Percentiles rank a stretch among this genome's conserved stretches.
Evolutionary conservation across 2,329 filamentous ascomycete species (phyloP).

Genomic region (Colletotrichum spaethianum): DNA sequence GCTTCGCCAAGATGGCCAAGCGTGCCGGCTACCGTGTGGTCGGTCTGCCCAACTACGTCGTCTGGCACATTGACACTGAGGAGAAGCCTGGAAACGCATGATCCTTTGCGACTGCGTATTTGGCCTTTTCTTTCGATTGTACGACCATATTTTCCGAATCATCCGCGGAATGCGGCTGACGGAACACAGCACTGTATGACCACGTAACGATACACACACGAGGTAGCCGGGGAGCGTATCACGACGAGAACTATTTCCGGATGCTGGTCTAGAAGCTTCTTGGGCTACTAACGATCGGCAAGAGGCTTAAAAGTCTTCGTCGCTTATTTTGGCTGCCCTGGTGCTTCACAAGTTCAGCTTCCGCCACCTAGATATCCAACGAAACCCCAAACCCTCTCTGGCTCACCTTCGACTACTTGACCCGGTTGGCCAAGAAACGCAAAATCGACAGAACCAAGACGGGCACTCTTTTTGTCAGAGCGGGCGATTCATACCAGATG

Average conservation of each 20-base stretch:
- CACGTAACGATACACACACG: constrained; percentile 40
- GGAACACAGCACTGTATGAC: constrained; percentile 42
- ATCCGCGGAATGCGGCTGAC: constrained; percentile 40
- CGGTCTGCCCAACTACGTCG: constrained; percentile 95
- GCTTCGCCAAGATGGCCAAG: constrained; percentile 99
- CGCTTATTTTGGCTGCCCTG: constrained; percentile 12
- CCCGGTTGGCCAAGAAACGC: constrained; percentile 15
- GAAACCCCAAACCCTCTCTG: constrained; percentile 14
- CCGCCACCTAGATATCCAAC: constrained; percentile 32
- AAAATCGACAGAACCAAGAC: constrained; percentile 30
- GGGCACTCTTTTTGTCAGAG: constrained; percentile 28
- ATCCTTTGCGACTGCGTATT: constrained; percentile 29
- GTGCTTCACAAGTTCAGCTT: constrained; percentile 31
- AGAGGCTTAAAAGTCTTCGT: constrained; percentile 22
- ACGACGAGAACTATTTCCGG: constrained; percentile 27
- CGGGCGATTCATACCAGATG: constrained; percentile 38
- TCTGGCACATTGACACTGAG: constrained; percentile 98
- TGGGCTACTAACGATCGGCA: constrained; percentile 22
- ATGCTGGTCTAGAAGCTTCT: constrained; percentile 33
- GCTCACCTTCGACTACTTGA: constrained; percentile 17
- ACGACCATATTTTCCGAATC: constrained; percentile 39
- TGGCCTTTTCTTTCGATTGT: constrained; percentile 34
- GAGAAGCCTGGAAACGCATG: constrained; percentile 89
- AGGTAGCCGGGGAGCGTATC: constrained; percentile 29
- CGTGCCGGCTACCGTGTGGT: constrained; percentile 93